Conservation (phyloP, 495 filamentous ascomycete genomes). For the Daldinia grandis region DNA sequence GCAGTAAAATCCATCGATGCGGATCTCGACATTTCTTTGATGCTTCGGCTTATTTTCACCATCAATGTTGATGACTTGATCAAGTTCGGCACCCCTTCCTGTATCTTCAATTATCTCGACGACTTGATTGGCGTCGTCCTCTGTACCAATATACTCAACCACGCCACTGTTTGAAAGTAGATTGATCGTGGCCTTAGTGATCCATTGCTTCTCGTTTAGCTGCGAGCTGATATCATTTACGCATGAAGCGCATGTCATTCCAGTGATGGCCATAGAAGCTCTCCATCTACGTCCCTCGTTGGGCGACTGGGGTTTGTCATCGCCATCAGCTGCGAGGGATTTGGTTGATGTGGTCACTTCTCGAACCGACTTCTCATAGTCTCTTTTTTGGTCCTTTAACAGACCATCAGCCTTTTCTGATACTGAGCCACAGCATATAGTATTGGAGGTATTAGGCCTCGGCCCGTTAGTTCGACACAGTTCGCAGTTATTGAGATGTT, state of each 20-base stretch:
- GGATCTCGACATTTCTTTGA: constrained; percentile 69
- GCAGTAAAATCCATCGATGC: constrained; percentile 87
- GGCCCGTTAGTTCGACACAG: constrained; percentile 34
- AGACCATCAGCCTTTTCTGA: constrained; percentile 1
- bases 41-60: constrained; percentile 34
- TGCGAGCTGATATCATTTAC: constrained; percentile 69
- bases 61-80: constrained; percentile 51
- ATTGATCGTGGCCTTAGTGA: constrained; percentile 71
- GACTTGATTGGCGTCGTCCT: constrained; percentile 62
- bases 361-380: constrained; percentile 24
- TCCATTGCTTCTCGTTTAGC: constrained; percentile 68
- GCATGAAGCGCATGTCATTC: constrained; percentile 88
- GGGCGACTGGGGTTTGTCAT: constrained; percentile 14
- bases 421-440: not conserved
- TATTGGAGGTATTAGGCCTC: constrained; percentile 1
- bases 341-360: constrained; percentile 19
- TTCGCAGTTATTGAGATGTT: constrained; percentile 44
- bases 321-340: constrained; percentile 12
- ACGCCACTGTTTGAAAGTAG: constrained; percentile 76
- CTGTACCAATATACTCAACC: constrained; percentile 67
- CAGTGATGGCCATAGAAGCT: constrained; percentile 74
- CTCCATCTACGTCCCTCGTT: constrained; percentile 47
- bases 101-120: constrained; percentile 78
- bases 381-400: constrained; percentile 1
- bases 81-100: constrained; percentile 77